Percentiles rank a stretch among this genome's conserved stretches.
Evolutionary conservation across 164 flowering plant genomes (phyloP).

Genomic region (Vitis amurensis): DNA sequence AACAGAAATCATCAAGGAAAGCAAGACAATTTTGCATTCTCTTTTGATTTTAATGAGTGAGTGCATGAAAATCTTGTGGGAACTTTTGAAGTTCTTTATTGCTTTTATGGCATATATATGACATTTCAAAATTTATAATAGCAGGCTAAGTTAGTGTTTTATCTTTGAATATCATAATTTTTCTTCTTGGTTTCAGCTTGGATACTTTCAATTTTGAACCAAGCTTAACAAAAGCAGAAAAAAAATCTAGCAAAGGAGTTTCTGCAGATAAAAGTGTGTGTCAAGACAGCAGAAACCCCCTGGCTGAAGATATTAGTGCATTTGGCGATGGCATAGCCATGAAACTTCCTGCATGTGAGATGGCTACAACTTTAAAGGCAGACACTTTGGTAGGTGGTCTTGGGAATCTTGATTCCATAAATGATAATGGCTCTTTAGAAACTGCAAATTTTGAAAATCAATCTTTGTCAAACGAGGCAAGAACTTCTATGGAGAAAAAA

Average conservation of each 20-base stretch:
- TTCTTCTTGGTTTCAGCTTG: slow-evolving; percentile 37
- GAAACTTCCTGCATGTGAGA: too few relatives aligned
- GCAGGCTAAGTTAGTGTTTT: neutral
- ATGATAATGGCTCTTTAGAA: slow-evolving; percentile 24
- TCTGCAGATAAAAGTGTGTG: slow-evolving; percentile 4
- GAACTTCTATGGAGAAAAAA: slow-evolving; percentile 22
- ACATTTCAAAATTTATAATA: neutral
- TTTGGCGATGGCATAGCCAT: too few relatives aligned
- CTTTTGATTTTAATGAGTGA: slow-evolving; percentile 80
- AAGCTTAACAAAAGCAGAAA: slow-evolving; percentile 33
- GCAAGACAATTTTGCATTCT: slow-evolving; percentile 48
- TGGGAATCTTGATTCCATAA: neutral
- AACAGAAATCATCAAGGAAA: slow-evolving; percentile 40
- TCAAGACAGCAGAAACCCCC: too few relatives aligned
- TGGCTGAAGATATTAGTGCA: too few relatives aligned
- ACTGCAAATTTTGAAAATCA: slow-evolving; percentile 17
- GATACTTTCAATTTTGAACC: slow-evolving; percentile 59
- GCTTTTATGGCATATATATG: neutral
- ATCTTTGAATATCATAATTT: neutral
- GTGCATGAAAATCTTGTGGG: slow-evolving; percentile 10
- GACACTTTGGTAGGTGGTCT: too few relatives aligned
- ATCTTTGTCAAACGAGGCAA: slow-evolving; percentile 16
- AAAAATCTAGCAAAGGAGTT: slow-evolving; percentile 23
- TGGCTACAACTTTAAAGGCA: too few relatives aligned
- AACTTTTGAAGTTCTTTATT: slow-evolving; percentile 3